Conservation (phyloP, 108 stramenopile genomes). For the Skeletonema tropicum region DNA sequence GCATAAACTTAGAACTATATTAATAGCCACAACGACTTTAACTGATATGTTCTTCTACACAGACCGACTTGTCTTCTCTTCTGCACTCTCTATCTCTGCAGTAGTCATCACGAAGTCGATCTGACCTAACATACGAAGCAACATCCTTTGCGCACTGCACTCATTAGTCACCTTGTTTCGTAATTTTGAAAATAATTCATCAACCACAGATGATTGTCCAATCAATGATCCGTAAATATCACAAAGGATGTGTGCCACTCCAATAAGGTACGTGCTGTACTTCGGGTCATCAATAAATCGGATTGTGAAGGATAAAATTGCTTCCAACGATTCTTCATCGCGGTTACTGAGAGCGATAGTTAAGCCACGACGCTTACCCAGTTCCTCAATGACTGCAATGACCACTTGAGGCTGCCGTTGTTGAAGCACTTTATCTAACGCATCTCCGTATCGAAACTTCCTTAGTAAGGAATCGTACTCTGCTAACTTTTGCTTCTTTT, state of each 20-base stretch:
- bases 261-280: slow-evolving; percentile 76
- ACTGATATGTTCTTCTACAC: neutral
- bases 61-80: slow-evolving; percentile 6
- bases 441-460: slow-evolving; percentile 91
- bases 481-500: slow-evolving; percentile 70
- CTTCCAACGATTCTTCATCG: slow-evolving; percentile 87
- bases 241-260: slow-evolving; percentile 59
- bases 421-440: slow-evolving; percentile 81
- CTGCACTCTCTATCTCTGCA: slow-evolving; percentile 39
- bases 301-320: slow-evolving; percentile 81
- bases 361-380: slow-evolving; percentile 83
- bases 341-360: slow-evolving; percentile 80
- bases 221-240: slow-evolving; percentile 59
- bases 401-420: slow-evolving; percentile 68
- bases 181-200: slow-evolving; percentile 88
- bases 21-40: slow-evolving; percentile 15
- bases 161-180: slow-evolving; percentile 70
- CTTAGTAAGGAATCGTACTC: slow-evolving; percentile 77
- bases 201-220: slow-evolving; percentile 81
- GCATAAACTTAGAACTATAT: slow-evolving; percentile 4
- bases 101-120: slow-evolving; percentile 74
- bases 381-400: slow-evolving; percentile 85
- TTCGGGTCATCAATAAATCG: slow-evolving; percentile 77
- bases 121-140: slow-evolving; percentile 74
- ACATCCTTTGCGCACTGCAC: slow-evolving; percentile 59